Evolutionary conservation across 306 rosid species (phyloP), one percentile per base, ranked within the genome.

Genomic region (Urtica urens): DNA sequence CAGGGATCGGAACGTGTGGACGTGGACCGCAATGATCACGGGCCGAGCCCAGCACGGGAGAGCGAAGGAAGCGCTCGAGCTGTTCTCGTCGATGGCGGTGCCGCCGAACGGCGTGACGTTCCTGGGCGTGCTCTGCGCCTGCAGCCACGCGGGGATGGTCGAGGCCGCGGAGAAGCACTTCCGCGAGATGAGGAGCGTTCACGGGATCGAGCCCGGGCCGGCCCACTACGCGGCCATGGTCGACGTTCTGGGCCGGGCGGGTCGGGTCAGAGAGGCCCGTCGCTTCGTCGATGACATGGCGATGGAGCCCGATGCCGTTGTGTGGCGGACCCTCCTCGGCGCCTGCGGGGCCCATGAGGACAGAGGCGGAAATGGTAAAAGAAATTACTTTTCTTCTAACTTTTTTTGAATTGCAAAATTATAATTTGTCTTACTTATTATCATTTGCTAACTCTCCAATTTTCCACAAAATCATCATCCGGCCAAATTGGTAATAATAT

Each of bases 1-100:
- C 72, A 65, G 69, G 10, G 44, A 63, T 70, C 67, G 72, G 70
- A 81, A 80, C 66, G 99, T 85, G 50, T 85, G 94, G 94, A 81
- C 99, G 12, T 85, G 95, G 94, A 90, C 83, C 71, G 93, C 92
- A 17, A 90, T 90, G 95, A 81, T 85, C 42, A 51, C 73, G 45
- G 99, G 95, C 43, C 65, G 81, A 52, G 95, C 97, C 1, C 95
- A 78, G 53, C 95, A 90, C 58, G 95, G 95, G 23, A 78, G 66
- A 66, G 84, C 82, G 11, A 55, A 69, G 46, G 92, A 84, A 61
- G 92, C 94, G 1, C 82, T 90, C 38, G 64, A 46, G 20, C 67
- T 81, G 37, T 90, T 84, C 65, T 30, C 47, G 0, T 50, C 40
- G 51, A 75, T 90, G 77, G 53, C 65, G 9, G n/a, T 77, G 38